These are phyloP conservation scores for Mycena haematopus DNA, from an alignment of 768 basidiomycete species.

Conservation along the genomic window DNA sequence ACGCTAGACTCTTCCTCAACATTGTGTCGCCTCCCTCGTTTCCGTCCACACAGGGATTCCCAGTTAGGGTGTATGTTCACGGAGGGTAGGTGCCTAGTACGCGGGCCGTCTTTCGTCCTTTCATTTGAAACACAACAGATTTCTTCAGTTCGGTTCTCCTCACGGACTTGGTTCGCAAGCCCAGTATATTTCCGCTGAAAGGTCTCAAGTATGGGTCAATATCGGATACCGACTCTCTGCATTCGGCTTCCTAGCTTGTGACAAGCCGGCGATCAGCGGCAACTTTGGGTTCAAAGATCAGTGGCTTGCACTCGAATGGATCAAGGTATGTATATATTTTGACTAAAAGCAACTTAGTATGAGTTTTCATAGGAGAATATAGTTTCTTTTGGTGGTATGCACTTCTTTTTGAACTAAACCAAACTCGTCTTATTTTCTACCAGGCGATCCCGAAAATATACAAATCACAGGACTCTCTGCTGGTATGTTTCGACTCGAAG, in stretches of 20 bases:
- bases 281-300: constrained; percentile 90
- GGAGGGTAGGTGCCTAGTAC: constrained; percentile 57
- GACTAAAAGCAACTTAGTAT: too few species aligned
- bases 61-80: constrained; percentile 79
- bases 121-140: constrained; percentile 45
- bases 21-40: constrained; percentile 65
- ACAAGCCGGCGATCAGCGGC: constrained; percentile 64
- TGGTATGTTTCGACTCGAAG: constrained; percentile 43
- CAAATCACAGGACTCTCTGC: constrained; percentile 76
- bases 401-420: not conserved
- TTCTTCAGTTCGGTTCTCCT: constrained; percentile 81
- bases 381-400: constrained; percentile 68
- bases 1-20: constrained; percentile 65
- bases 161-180: constrained; percentile 66
- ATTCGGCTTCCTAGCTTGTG: constrained; percentile 77
- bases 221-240: constrained; percentile 79
- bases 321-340: constrained; percentile 38
- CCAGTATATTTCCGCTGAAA: constrained; percentile 68
- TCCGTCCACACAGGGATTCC: constrained; percentile 51
- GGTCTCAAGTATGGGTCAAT: constrained; percentile 77
- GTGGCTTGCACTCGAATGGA: constrained; percentile 79
- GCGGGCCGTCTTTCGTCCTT: not conserved
- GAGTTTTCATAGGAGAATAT: constrained; percentile 57
- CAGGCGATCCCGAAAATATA: constrained; percentile 67
- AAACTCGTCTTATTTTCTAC: constrained; percentile 1